Evolutionary conservation across 1,139 yeast species (phyloP), one percentile per base, ranked within the genome.

Genomic region (Nakaseomyces delphensis): DNA sequence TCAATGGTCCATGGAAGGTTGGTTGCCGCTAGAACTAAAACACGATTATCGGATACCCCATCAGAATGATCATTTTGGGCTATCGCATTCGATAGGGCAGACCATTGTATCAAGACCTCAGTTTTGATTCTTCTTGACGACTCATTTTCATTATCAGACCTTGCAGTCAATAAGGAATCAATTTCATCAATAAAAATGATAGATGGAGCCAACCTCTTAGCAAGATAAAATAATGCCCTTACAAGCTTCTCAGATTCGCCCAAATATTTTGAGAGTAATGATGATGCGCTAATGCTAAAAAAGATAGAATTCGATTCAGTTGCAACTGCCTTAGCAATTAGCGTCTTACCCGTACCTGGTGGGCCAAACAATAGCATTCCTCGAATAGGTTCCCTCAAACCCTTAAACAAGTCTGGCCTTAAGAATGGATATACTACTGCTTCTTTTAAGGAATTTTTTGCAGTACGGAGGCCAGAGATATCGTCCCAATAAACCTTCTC

Each of bases 1-100:
- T 77, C 83, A 48, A 78, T 77, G 11, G 76, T 70, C 84, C 84
- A 78, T 1, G 84, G 84, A 43, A 77, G 58, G 53, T 77, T 77
- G 2, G 83, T 77, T 1, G 83, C 83, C 3, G 81, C 83, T 27
- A 77, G 57, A 7, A 78, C 77, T 23, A 77, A 64, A 0, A 77
- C 83, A 41, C 80, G 63, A 41, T 65, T 66, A 39, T 54, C 60
- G 18, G 45, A 37, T 13, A 24, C 21, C 9, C 36, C 36, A 2
- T 43, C 49, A 9, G 44, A 45, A 10, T 41, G 40, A 23, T 56
- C 61, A 63, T 47, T 48, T 11, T 56, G 55, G 0, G 77, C 73
- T 2, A 78, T 76, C 0, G 82, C 78, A 40, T 76, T 70, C 20
- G 79, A 73, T 21, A 77, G 62, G 36, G 76, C 76, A 3, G 81